Percentiles rank a stretch among this genome's conserved stretches.
phyloP scores from a whole-genome alignment of 345 rosid species.

The Lenwebbia sp. region DNA sequence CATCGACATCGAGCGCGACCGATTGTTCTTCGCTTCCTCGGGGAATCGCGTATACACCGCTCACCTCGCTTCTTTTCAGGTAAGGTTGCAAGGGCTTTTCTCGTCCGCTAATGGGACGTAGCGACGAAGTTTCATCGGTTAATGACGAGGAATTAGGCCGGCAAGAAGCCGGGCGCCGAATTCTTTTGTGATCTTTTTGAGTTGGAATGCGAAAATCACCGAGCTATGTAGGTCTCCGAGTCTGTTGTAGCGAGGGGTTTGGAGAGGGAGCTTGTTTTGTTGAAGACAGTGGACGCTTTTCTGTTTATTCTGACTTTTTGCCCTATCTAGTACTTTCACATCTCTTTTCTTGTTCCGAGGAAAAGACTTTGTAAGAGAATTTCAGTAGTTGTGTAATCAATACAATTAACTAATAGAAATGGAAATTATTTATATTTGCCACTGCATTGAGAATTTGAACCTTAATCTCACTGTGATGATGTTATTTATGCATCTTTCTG shows the following conservation, averaged over 20 bases:
- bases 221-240: neutral
- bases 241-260: neutral
- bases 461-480: neutral
- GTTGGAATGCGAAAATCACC: neutral
- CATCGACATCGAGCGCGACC: constrained; percentile 70
- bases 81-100: constrained; percentile 1
- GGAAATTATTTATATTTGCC: neutral
- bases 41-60: constrained; percentile 44
- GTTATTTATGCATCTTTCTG: neutral
- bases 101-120: neutral
- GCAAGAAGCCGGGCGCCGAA: neutral
- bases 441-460: neutral
- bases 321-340: accelerated
- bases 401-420: neutral
- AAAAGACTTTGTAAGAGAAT: neutral
- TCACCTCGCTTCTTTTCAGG: constrained; percentile 58
- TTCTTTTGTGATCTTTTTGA: neutral
- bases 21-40: constrained; percentile 75
- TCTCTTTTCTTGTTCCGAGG: neutral
- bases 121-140: neutral
- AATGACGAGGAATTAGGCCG: neutral
- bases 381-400: neutral
- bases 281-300: neutral
- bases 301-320: neutral
- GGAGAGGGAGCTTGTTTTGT: neutral